Percentiles rank a stretch among this genome's conserved stretches.
phyloP scores from a whole-genome alignment of 495 filamentous ascomycete genomes.

The Terfezia claveryi region DNA sequence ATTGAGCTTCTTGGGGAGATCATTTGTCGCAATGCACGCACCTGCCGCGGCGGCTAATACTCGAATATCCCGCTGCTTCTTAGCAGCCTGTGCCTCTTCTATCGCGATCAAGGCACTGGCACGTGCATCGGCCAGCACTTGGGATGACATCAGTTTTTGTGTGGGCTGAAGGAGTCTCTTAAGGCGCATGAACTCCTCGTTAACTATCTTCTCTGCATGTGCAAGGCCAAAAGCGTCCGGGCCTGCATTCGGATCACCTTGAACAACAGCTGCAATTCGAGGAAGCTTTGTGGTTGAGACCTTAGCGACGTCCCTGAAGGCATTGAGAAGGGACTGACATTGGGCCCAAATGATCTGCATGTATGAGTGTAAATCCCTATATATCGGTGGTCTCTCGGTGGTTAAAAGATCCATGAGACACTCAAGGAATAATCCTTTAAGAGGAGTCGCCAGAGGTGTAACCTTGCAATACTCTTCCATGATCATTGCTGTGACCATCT shows the following conservation, averaged over 20 bases:
- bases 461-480: constrained; percentile 67
- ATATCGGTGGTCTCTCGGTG: constrained; percentile 53
- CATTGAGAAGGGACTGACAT: constrained; percentile 67
- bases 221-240: constrained; percentile 73
- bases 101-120: constrained; percentile 46
- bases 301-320: constrained; percentile 71
- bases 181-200: constrained; percentile 60
- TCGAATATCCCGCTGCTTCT: constrained; percentile 65
- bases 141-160: constrained; percentile 54
- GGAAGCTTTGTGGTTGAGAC: constrained; percentile 52
- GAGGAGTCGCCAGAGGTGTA: constrained; percentile 22
- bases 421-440: constrained; percentile 28
- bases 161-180: constrained; percentile 67
- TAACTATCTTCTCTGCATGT: constrained; percentile 67
- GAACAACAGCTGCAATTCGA: constrained; percentile 62
- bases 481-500: constrained; percentile 61
- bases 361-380: constrained; percentile 71
- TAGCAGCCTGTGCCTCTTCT: constrained; percentile 51
- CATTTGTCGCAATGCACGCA: constrained; percentile 63
- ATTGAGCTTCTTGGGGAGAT: constrained; percentile 76
- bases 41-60: constrained; percentile 70
- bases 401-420: constrained; percentile 53
- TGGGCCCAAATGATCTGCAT: constrained; percentile 73
- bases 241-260: constrained; percentile 75
- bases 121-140: constrained; percentile 53